Percentiles rank a stretch among this genome's conserved stretches.
Conservation (phyloP, 257 asterid species). For the Gardenia jasminoides region DNA sequence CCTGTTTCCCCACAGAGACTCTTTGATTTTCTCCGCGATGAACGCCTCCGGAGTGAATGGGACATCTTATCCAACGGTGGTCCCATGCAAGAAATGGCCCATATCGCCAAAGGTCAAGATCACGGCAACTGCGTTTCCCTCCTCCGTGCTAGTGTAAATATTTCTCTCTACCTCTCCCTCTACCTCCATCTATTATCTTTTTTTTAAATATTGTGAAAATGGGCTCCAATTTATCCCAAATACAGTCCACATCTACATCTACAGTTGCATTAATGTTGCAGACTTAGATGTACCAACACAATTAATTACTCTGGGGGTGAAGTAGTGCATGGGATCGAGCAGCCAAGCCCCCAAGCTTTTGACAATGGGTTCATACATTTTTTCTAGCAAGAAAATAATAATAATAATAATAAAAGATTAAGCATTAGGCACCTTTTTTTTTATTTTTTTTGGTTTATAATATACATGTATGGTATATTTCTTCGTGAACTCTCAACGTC, state of each 20-base stretch:
- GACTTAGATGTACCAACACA: no score
- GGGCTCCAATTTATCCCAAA: not conserved
- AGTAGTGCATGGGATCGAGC: no score
- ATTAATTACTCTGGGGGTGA: no score
- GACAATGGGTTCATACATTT: not conserved
- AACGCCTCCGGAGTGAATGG: slow-evolving; percentile 83
- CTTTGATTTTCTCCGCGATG: slow-evolving; percentile 80
- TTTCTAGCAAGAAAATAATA: not conserved
- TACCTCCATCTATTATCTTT: no score
- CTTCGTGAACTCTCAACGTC: no score
- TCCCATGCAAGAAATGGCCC: slow-evolving; percentile 96
- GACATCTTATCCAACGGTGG: slow-evolving; percentile 90
- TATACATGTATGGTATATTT: not conserved
- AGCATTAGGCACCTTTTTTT: not conserved
- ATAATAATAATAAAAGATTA: no score
- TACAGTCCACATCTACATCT: not conserved
- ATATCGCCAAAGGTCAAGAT: slow-evolving; percentile 84
- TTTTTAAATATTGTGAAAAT: not conserved
- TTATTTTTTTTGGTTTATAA: no score
- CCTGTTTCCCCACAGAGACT: slow-evolving; percentile 70
- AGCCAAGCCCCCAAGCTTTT: not conserved
- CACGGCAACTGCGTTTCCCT: slow-evolving; percentile 90
- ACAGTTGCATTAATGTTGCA: not conserved
- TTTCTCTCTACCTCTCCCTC: no score
- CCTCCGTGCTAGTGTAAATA: slow-evolving; percentile 71